A percentile compares a stretch with the other conserved stretches of the same genome.
Conservation (phyloP, 2,329 filamentous ascomycete species). For the Hypoxylon sp. region DNA sequence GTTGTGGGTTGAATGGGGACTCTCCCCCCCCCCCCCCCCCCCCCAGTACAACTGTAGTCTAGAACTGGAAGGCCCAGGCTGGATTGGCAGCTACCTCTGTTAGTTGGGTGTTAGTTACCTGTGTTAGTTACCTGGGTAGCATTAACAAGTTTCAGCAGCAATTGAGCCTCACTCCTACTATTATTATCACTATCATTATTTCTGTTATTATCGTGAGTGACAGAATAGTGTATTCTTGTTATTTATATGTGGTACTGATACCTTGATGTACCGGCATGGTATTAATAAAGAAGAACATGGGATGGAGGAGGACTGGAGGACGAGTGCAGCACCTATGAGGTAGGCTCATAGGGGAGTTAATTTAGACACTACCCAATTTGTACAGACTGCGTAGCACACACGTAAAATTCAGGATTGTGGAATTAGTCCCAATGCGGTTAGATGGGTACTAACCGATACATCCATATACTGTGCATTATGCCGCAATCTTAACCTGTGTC, state of each 20-base stretch:
- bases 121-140: slow-evolving; percentile 8
- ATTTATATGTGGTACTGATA: no score
- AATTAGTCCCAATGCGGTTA: slow-evolving; percentile 36
- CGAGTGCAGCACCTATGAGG: neutral
- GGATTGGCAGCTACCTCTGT: slow-evolving; percentile 2
- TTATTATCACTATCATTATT: slow-evolving; percentile 2
- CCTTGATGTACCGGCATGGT: slow-evolving; percentile 12
- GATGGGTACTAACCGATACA: slow-evolving; percentile 4
- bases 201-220: slow-evolving; percentile 11
- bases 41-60: slow-evolving; percentile 26
- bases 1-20: slow-evolving; percentile 25
- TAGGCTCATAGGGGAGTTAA: slow-evolving; percentile 36
- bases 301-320: no score
- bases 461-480: slow-evolving; percentile 11
- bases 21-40: slow-evolving; percentile 31
- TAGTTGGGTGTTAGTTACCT: neutral
- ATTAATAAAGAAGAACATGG: slow-evolving; percentile 6
- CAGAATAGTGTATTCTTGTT: no score
- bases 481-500: slow-evolving; percentile 3
- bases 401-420: slow-evolving; percentile 43
- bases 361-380: slow-evolving; percentile 33
- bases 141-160: slow-evolving; percentile 30
- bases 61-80: slow-evolving; percentile 29
- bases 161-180: slow-evolving; percentile 32
- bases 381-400: slow-evolving; percentile 27